Percentiles rank a stretch among this genome's conserved stretches.
phyloP scores from a whole-genome alignment of 495 filamentous ascomycete species.

The Cercophora sp. region DNA sequence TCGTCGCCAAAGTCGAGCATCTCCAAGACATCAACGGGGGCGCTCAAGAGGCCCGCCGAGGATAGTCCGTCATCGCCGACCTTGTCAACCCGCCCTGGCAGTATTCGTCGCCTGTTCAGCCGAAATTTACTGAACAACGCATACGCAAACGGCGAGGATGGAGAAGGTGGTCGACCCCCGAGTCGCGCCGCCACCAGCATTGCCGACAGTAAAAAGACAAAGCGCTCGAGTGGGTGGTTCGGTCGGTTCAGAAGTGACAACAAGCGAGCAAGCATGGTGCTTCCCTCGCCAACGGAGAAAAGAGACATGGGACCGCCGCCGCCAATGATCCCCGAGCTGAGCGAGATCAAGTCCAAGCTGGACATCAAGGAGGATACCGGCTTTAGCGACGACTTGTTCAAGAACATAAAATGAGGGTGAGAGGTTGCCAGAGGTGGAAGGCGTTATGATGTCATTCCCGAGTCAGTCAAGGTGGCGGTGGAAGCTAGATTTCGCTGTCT shows the following conservation, averaged over 20 bases:
- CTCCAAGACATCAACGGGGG: conserved; percentile 26
- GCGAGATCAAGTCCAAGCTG: conserved; percentile 46
- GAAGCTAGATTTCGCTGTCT: not conserved
- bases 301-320: conserved; percentile 48
- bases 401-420: conserved; percentile 49
- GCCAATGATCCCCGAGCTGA: conserved; percentile 58
- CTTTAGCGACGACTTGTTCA: conserved; percentile 57
- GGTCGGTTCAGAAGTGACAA: conserved; percentile 35
- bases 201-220: conserved; percentile 38
- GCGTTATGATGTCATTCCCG: not conserved
- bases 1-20: conserved; percentile 30
- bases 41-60: conserved; percentile 39
- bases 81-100: conserved; percentile 39
- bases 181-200: conserved; percentile 34
- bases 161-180: conserved; percentile 30
- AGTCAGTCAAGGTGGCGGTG: not conserved
- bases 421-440: no score
- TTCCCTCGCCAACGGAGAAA: conserved; percentile 24
- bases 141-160: conserved; percentile 36
- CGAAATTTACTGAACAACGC: conserved; percentile 42
- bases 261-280: conserved; percentile 27
- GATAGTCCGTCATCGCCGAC: conserved; percentile 43
- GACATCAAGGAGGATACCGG: conserved; percentile 31
- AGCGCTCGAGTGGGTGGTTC: conserved; percentile 49
- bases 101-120: conserved; percentile 45